Evolutionary conservation across 768 basidiomycete species (phyloP), one percentile per base, ranked within the genome.

Genomic region (Boletus reticuloceps): DNA sequence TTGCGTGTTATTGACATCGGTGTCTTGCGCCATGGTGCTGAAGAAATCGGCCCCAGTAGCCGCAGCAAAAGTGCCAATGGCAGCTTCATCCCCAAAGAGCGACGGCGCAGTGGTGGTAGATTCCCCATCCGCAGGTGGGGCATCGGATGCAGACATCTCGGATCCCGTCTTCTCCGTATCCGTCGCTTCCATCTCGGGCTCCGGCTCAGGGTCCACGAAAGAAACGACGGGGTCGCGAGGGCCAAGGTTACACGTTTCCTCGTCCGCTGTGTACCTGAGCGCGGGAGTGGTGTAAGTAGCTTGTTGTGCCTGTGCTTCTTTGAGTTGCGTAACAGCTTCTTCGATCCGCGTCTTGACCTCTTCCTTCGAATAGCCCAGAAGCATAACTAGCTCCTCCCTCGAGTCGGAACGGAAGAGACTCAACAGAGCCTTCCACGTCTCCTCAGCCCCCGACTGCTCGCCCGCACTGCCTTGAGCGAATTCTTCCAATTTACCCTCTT

Each of bases 301-400:
- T 39, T 55, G 60, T 37, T 61, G 66, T n/a, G 36, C 43, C 20
- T 51, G 72, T 1, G 76, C 61, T 14, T 75, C 75, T 62, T 86
- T 87, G 60, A 94, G 75, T 49, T 83, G 88, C 44, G 88, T 83
- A 43, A 95, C 82, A 12, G 94, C 93, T 58, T 91, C 87, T 11
- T 84, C 83, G 17, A 98, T 91, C 58, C 86, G 87, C 5, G 77
- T 73, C 3, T 84, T 84, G 17, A 97, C 82, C 59, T 95, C 92
- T 11, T 80, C 82, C 71, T 96, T 95, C 4, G 93, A 95, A 71
- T 95, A 98, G 0, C 95, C 96, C 16, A 99, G 80, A 1, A 98
- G 73, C 3, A 87, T 88, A 47, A 98, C 87, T 6, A 98, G 78
- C 71, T 98, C 94, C 27, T 95, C 91, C 51, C 93, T 77, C 10